These are phyloP conservation scores for Scedosporium aurantiacum DNA, from an alignment of 2,329 filamentous ascomycete species.

Conservation along the genomic window DNA sequence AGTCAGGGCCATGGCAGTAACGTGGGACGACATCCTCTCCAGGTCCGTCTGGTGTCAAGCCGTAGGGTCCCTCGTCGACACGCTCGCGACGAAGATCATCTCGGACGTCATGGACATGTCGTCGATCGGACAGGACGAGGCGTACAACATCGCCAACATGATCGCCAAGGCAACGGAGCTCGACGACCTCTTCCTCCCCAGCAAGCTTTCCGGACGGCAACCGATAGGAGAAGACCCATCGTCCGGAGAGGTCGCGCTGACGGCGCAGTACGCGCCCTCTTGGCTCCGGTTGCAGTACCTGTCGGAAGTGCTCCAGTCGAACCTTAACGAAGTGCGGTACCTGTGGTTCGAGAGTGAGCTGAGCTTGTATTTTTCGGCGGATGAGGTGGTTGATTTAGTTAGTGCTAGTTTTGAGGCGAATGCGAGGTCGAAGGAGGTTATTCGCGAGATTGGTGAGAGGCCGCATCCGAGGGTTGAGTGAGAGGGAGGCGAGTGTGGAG, in stretches of 20 bases:
- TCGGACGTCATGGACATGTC: conserved; percentile 50
- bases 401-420: conserved; percentile 55
- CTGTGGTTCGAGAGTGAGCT: conserved; percentile 57
- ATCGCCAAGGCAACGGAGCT: conserved; percentile 47
- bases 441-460: conserved; percentile 45
- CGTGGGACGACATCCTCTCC: conserved; percentile 48
- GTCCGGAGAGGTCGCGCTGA: conserved; percentile 37
- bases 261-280: conserved; percentile 47
- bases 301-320: conserved; percentile 54
- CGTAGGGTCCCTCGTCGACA: conserved; percentile 47
- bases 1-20: conserved; percentile 39
- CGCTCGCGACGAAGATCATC: conserved; percentile 48
- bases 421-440: conserved; percentile 43
- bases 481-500: neutral
- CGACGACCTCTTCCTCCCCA: conserved; percentile 48
- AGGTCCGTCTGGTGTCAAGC: conserved; percentile 54
- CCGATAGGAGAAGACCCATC: conserved; percentile 9
- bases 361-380: conserved; percentile 49
- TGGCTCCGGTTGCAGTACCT: conserved; percentile 57
- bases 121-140: conserved; percentile 52
- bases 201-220: conserved; percentile 20
- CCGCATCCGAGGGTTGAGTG: conserved; percentile 26
- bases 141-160: conserved; percentile 47
- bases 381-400: conserved; percentile 53
- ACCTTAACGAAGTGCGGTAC: conserved; percentile 50